These are phyloP conservation scores for Leishmania martiniquensis DNA, from an alignment of 208 protist genomes.

Conservation along the genomic window DNA sequence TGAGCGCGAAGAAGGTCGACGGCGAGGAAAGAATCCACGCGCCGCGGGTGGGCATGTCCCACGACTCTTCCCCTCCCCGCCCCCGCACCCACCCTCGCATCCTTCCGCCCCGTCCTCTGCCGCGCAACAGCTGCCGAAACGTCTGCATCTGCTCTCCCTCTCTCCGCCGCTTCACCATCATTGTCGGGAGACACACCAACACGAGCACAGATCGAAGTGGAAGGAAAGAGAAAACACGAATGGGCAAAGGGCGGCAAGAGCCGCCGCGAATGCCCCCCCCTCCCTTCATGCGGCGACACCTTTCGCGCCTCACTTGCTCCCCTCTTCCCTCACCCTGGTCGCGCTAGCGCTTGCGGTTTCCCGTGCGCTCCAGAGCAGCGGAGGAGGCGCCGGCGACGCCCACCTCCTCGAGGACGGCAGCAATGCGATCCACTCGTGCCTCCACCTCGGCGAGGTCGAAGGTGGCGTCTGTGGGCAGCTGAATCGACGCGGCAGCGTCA, in stretches of 20 bases:
- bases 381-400: constrained; percentile 2
- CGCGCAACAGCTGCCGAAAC: background rate
- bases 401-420: constrained; percentile 31
- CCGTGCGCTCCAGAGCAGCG: constrained; percentile 16
- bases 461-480: constrained; percentile 30
- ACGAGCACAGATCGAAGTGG: background rate
- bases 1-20: background rate
- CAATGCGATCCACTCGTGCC: constrained; percentile 47
- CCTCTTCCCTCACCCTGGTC: background rate
- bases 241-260: background rate
- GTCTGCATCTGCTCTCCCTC: background rate
- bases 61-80: background rate
- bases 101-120: background rate
- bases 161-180: background rate
- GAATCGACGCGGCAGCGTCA: constrained; percentile 24
- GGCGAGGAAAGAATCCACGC: background rate
- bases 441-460: constrained; percentile 70
- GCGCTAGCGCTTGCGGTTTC: constrained; percentile 7
- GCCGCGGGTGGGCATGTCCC: no score
- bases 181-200: background rate
- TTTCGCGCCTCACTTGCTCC: background rate
- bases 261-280: background rate
- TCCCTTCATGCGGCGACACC: background rate
- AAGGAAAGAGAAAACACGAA: background rate
- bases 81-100: no score